Evolutionary conservation across 23 red algal genomes (phyloP), one percentile per base, ranked within the genome.

Genomic region (Gracilaria domingensis): DNA sequence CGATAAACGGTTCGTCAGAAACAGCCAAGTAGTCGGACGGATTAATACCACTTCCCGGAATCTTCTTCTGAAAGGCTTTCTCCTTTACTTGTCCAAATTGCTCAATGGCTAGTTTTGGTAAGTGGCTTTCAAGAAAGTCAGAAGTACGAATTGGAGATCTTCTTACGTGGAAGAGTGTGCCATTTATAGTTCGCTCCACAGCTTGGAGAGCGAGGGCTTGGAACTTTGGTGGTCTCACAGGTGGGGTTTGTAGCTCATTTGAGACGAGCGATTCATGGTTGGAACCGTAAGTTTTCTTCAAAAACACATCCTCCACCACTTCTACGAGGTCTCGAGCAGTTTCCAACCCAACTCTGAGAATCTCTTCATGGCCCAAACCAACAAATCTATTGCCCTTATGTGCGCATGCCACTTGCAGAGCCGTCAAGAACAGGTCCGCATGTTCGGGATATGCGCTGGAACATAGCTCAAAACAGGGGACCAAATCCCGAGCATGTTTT

Each of bases 371-470:
- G 4, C 50, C 57, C 20, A 79, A 48, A 21, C 58, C 76, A 30
- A 65, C 54, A 90, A 58, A 90, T 80, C 42, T 62, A 66, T 65
- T 90, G 20, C 36, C 49, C 24, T 71, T 7, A 12, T 64, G 57
- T 28, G 87, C 87, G 39, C 87, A 90, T 4, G 87, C 87, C 24
- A 80, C 37, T 51, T 90, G 87, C 38, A 90, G n/a, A 26, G 39
- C 76, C 49, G 57, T 49, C 29, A 90, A 34, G 25, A 90, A 25
- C 30, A 51, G 12, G 54, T 30, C 42, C 0, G 34, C 28, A 35
- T 81, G 44, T 33, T 90, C 58, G 40, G 87, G 87, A 59, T 54
- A 90, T 55, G 57, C 74, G 13, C 11, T 20, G 3, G 32, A 80
- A 57, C 54, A 48, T 61, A 81, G 24, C 39, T 20, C 24, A 51